Evolutionary conservation across 257 asterid genomes (phyloP), one percentile per base, ranked within the genome.

Genomic region (Przewalskia tangutica): DNA sequence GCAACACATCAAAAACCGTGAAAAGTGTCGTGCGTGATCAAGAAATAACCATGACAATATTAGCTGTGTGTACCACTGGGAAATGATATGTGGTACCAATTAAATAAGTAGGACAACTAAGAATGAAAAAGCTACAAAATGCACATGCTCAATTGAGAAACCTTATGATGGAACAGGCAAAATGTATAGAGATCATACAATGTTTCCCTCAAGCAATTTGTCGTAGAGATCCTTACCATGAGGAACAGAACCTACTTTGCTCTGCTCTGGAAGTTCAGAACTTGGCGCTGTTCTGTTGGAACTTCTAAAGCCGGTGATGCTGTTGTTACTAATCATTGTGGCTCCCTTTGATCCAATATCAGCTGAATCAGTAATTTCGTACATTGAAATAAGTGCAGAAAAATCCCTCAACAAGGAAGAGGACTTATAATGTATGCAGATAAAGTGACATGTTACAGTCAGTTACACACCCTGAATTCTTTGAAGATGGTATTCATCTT

Each of bases 281-380:
- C 86, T 84, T 18, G 86, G 84, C 10, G 86, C 77, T 66, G 83
- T 77, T 88, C 90, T 88, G 32, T 83, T 80, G 64, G 92, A 93
- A 86, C 85, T 86, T 82, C 85, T 91, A 80, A 85, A 82, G 86
- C 89, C 91, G 73, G 85, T 87, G 79, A 87, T 73, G 80, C 86
- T 84, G 90, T 89, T 86, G 89, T 89, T 86, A 62, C 89, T 85
- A 86, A 83, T 81, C 77, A 84, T 67, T 76, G 88, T 85, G 68
- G 87, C 89, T 82, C 89, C 93, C 85, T 90, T 90, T 84, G 95
- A 87, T 90, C 90, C 94, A 88, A 86, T 84, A 86, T 92, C 95
- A 89, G 90, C 93, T 92, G 97, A 92, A 92, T 88, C 89, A 87
- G 90, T 81, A 89, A 87, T 16, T 77, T 75, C 84, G 67, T 63